phyloP scores from a whole-genome alignment of 257 asterid species.

The Nicotiana paniculata region DNA sequence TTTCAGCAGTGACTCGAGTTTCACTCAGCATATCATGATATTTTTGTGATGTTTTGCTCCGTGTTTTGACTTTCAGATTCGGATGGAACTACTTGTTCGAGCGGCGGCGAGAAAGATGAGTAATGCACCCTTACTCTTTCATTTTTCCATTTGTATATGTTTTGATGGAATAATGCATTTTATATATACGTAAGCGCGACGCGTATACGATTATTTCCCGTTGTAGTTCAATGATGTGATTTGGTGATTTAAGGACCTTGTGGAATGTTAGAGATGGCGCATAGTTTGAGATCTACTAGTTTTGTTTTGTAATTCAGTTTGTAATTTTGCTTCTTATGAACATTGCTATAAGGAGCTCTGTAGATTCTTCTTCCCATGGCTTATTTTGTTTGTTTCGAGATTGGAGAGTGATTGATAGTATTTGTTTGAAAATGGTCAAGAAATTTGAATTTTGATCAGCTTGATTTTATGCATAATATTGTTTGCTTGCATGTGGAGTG shows the following conservation, averaged over 20 bases:
- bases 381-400: neutral
- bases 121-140: constrained; percentile 22
- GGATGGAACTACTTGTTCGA: constrained; percentile 50
- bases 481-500: constrained; percentile 4
- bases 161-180: neutral
- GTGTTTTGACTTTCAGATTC: constrained; percentile 59
- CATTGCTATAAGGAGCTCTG: constrained; percentile 13
- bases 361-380: neutral
- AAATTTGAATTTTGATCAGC: neutral
- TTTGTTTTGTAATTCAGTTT: constrained; percentile 21
- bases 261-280: constrained; percentile 21
- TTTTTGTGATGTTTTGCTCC: constrained; percentile 7
- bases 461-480: neutral
- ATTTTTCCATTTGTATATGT: constrained; percentile 17
- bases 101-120: constrained; percentile 67
- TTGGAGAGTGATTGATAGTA: neutral
- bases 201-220: neutral
- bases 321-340: constrained; percentile 6
- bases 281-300: constrained; percentile 37
- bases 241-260: neutral
- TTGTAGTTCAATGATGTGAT: neutral
- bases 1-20: constrained; percentile 15
- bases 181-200: neutral
- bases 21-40: constrained; percentile 12
- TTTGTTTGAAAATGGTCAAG: neutral